These are phyloP conservation scores for Symbiodinium natans DNA, from an alignment of 73 alveolate genomes.

Conservation along the genomic window DNA sequence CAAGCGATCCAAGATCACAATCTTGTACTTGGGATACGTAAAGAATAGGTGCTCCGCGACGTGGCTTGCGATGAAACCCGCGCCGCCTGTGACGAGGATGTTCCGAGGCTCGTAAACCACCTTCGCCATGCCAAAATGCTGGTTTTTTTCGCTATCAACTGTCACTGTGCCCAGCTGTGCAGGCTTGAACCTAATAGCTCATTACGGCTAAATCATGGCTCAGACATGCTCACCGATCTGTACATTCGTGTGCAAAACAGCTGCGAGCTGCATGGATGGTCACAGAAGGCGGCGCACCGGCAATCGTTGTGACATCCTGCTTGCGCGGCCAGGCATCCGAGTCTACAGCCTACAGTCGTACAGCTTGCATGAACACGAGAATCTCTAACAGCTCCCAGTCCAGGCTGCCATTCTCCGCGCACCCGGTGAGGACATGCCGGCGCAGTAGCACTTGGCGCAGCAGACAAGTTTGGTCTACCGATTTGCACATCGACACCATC, in stretches of 20 bases:
- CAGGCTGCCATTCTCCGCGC: conserved; percentile 71
- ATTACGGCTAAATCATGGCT: too few species aligned
- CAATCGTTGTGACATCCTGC: neutral
- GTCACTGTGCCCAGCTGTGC: neutral
- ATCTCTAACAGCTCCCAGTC: conserved; percentile 8
- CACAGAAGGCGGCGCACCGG: neutral
- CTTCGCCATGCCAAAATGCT: neutral
- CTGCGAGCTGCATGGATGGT: too few species aligned
- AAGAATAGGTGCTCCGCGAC: conserved; percentile 76
- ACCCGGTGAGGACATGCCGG: conserved; percentile 70
- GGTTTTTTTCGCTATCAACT: neutral
- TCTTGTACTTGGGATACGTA: conserved; percentile 86
- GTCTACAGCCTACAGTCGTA: too few species aligned
- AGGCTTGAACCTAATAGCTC: conserved; percentile 2
- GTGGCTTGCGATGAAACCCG: conserved; percentile 91
- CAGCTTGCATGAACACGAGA: too few species aligned
- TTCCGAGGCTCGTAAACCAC: conserved; percentile 52
- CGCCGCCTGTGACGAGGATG: conserved; percentile 90
- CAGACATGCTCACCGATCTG: too few species aligned
- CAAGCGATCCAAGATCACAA: conserved; percentile 76
- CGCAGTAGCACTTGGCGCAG: conserved; percentile 84
- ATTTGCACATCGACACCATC: too few species aligned
- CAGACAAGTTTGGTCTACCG: too few species aligned
- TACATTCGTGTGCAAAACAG: too few species aligned
- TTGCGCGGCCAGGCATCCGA: too few species aligned